Base-by-base conservation (phyloP, 345 rosid genomes). In the Arabidopsis thaliana region DNA sequence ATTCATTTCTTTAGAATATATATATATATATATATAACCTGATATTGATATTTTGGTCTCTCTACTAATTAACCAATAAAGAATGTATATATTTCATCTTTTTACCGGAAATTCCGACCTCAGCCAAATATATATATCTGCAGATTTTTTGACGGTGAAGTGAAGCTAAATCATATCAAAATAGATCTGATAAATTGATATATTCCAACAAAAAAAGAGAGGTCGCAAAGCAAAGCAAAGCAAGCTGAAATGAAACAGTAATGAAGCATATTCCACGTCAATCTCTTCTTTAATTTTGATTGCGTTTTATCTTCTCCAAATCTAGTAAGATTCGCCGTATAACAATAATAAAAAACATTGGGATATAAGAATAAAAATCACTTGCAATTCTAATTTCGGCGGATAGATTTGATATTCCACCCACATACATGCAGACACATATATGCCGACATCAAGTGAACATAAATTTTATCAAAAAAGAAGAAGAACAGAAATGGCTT, bases 281-380 rank as follows among this genome's bases (percentile, higher is more conserved):
- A 71, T 64, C 45, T 46, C 9, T 22, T 70, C 71, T 77, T 70
- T 77, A 40, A n/a, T 46, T 38, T 64, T 55, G 75, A 51, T 68
- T 36, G 59, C 71, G 16, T 71, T 71, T 78, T 23, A 58, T 78
- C 63, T 58, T 71, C 41, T 65, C 76, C 72, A 77, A 77, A 77
- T 77, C 80, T 65, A 56, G 40, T 71, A 77, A 56, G 61, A 64
- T 63, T 63, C 55, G 71, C 11, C 67, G 6, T 25, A 28, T 46
- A 48, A 28, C 3, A 2, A 28, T 2, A 28, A 28, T 28, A 28
- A 28, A 28, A 28, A 28, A 28, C 30, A 2, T 28, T 2, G 30
- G 30, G 46, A 44, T 33, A 25, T 23, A 36, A 75, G 60, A 67
- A 59, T 75, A 9, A 52, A 61, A 42, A 41, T 59, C 53, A 67